Conservation (phyloP, 345 rosid species). For the Brassica cretica region DNA sequence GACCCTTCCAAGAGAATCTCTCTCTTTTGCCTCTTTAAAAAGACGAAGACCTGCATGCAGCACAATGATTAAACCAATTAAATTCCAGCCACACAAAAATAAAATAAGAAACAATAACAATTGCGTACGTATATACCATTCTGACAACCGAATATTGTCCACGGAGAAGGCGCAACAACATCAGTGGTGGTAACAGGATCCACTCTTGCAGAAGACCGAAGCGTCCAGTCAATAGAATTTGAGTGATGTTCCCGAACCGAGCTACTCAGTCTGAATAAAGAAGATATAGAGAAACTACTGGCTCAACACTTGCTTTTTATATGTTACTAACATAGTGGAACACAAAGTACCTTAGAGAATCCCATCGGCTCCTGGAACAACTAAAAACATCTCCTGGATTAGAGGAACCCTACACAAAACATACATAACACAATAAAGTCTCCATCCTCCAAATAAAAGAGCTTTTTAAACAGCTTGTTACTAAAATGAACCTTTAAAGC, state of each 20-base stretch:
- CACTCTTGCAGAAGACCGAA: constrained; percentile 50
- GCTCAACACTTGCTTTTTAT: not conserved
- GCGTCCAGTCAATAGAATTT: constrained; percentile 75
- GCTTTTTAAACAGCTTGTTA: not conserved
- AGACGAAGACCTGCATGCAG: constrained; percentile 73
- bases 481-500: constrained; percentile 65
- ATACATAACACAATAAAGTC: constrained; percentile 36
- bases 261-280: constrained; percentile 55
- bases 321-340: not conserved
- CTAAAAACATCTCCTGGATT: constrained; percentile 49
- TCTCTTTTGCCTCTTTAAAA: constrained; percentile 89
- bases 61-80: constrained; percentile 11
- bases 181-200: constrained; percentile 69
- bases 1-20: constrained; percentile 70
- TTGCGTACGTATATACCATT: constrained; percentile 52
- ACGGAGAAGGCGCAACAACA: constrained; percentile 90
- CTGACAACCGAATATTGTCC: constrained; percentile 96
- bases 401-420: constrained; percentile 57
- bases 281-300: not conserved
- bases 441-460: constrained; percentile 1
- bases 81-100: not conserved
- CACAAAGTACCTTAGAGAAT: constrained; percentile 56
- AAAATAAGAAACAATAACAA: not conserved
- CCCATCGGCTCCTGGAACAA: constrained; percentile 71
- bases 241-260: constrained; percentile 49